Percentiles rank a stretch among this genome's conserved stretches.
These are phyloP conservation scores for Termitomyces sp. DNA, from an alignment of 768 basidiomycete species.

Conservation along the genomic window DNA sequence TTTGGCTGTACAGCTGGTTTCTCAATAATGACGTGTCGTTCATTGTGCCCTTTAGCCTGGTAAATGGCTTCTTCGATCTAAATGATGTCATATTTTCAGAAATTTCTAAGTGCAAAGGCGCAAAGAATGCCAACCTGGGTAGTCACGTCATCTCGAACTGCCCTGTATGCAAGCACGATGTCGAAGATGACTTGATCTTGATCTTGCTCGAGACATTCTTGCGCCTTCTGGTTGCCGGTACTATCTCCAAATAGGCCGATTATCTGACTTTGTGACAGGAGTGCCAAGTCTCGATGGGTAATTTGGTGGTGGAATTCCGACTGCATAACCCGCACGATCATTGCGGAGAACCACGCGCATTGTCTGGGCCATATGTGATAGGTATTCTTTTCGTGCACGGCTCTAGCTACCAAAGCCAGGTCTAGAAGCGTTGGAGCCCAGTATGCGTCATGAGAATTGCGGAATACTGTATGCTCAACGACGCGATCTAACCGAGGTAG, in stretches of 20 bases:
- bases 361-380: slow-evolving; percentile 11
- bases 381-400: slow-evolving; percentile 13
- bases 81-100: neutral
- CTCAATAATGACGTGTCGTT: slow-evolving; percentile 5
- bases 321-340: slow-evolving; percentile 11
- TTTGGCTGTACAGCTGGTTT: slow-evolving; percentile 7
- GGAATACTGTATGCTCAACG: slow-evolving; percentile 10
- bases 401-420: slow-evolving; percentile 9
- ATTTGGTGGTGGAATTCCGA: slow-evolving; percentile 9
- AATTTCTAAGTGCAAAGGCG: neutral
- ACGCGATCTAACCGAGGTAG: slow-evolving; percentile 7
- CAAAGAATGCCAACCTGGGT: neutral
- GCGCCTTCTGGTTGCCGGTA: neutral
- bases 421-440: slow-evolving; percentile 11
- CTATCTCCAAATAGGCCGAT: slow-evolving; percentile 1
- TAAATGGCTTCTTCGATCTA: slow-evolving; percentile 10
- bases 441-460: neutral
- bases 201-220: slow-evolving; percentile 7
- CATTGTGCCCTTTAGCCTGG: slow-evolving; percentile 1
- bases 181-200: slow-evolving; percentile 4
- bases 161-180: slow-evolving; percentile 5
- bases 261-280: slow-evolving; percentile 11
- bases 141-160: slow-evolving; percentile 6
- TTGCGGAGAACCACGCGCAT: slow-evolving; percentile 12
- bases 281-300: slow-evolving; percentile 6